Evolutionary conservation across 768 basidiomycete genomes (phyloP).

Genomic region (Mrakia frigida): DNA sequence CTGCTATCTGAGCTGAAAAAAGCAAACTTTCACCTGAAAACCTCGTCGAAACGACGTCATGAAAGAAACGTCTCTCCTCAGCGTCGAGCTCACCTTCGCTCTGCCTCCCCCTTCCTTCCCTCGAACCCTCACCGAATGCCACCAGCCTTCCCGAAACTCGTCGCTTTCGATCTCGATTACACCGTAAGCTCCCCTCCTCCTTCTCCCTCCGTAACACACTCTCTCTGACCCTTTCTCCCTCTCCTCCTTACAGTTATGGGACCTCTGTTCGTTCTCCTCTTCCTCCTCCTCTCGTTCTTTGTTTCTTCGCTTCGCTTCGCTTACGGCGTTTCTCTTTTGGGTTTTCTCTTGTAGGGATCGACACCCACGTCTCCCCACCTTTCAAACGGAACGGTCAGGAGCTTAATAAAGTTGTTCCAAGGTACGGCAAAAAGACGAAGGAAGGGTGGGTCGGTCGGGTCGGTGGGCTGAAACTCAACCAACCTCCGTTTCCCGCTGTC

Average conservation of each 20-base stretch:
- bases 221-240: slow-evolving; percentile 55
- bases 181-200: slow-evolving; percentile 3
- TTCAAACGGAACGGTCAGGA: slow-evolving; percentile 43
- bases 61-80: no score
- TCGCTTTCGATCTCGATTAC: slow-evolving; percentile 80
- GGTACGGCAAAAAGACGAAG: no score
- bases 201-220: background rate
- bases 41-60: no score
- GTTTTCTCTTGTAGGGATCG: slow-evolving; percentile 53
- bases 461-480: no score
- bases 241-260: slow-evolving; percentile 53
- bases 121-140: background rate
- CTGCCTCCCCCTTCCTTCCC: background rate
- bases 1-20: no score
- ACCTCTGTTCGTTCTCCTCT: background rate
- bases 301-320: no score
- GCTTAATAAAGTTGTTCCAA: slow-evolving; percentile 44
- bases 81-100: slow-evolving; percentile 2
- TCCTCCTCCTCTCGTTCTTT: background rate
- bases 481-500: background rate
- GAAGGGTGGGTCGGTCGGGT: no score
- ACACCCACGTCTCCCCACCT: slow-evolving; percentile 62
- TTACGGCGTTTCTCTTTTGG: background rate
- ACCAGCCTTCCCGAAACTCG: slow-evolving; percentile 53
- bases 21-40: no score